Evolutionary conservation across 2,329 filamentous ascomycete genomes (phyloP), one percentile per base, ranked within the genome.

Genomic region (Aspergillus chevalieri): DNA sequence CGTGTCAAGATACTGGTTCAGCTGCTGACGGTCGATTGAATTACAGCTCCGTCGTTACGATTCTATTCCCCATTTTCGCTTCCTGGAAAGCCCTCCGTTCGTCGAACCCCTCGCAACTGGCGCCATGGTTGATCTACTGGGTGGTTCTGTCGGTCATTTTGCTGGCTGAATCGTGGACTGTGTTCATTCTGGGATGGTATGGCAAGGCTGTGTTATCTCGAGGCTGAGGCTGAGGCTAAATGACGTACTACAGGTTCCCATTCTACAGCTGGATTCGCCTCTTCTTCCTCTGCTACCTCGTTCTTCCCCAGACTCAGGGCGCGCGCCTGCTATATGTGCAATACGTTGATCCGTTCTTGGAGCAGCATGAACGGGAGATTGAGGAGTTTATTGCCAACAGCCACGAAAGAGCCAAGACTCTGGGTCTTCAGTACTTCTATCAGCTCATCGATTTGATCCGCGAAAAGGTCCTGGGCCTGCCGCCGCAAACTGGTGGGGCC

Each of bases 111-210:
- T 85, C 89, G 34, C 84, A 94, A 66, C 80, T 96, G 52, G 89
- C 89, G 56, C 92, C 92, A 84, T 98, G 93, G 93, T 82, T 97
- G 58, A 97, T 97, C 87, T 98, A 97, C 80, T 98, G 92, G 87
- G 89, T 95, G 52, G 89, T 95, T 21, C 81, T 96, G 57, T 87
- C 88, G 53, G 85, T 88, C 67, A 82, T 85, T 61, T 78, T 91
- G 49, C 81, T 93, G 53, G 82, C 84, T 70, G 93, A 97, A 74
- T 91, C 86, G 43, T 95, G 90, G 82, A 84, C 87, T 49, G 83
- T 85, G 62, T 95, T 92, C 73, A 84, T 97, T 64, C 80, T 97
- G 43, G 80, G 80, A 67, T 97, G 90, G 86, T 85, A 72, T 47
- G 73, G 15, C 15, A 38, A 48, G 44, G 34, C 59, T 43, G 9